Evolutionary conservation across 1,284 basidiomycete species (phyloP).

Genomic region (Boletus austroedulis): DNA sequence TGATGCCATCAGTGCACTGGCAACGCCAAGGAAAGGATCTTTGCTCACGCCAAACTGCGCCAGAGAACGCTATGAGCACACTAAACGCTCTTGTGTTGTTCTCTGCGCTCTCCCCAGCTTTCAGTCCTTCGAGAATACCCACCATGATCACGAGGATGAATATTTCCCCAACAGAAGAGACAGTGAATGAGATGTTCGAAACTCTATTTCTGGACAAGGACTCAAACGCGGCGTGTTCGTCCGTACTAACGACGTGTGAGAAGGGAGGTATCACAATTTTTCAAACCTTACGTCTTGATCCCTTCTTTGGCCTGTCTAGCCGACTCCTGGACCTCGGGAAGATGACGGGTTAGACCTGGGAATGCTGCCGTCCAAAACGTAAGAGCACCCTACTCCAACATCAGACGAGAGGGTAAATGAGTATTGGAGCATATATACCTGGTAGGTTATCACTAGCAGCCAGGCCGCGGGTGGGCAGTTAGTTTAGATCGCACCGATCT

Average conservation of each 20-base stretch:
- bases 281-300: slow-evolving; percentile 44
- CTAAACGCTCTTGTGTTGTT: slow-evolving; percentile 80
- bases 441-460: slow-evolving; percentile 70
- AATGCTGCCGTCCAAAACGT: slow-evolving; percentile 87
- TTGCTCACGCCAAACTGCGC: slow-evolving; percentile 70
- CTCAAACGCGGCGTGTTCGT: slow-evolving; percentile 59
- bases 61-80: slow-evolving; percentile 71
- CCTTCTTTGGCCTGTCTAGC: slow-evolving; percentile 40
- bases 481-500: background rate
- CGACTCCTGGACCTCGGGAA: slow-evolving; percentile 65
- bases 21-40: background rate
- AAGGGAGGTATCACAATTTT: background rate
- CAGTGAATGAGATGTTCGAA: slow-evolving; percentile 74
- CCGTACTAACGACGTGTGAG: slow-evolving; percentile 39
- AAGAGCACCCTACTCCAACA: slow-evolving; percentile 53
- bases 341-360: slow-evolving; percentile 69
- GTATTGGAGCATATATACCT: slow-evolving; percentile 39
- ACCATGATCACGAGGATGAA: slow-evolving; percentile 73
- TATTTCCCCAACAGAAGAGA: slow-evolving; percentile 71
- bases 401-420: slow-evolving; percentile 1
- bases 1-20: background rate
- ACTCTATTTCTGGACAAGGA: slow-evolving; percentile 75
- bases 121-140: slow-evolving; percentile 70
- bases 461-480: background rate
- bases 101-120: slow-evolving; percentile 60